A percentile compares a stretch with the other conserved stretches of the same genome.
Evolutionary conservation across 2,329 filamentous ascomycete species (phyloP).

Genomic region (Hypoxylon sp.): DNA sequence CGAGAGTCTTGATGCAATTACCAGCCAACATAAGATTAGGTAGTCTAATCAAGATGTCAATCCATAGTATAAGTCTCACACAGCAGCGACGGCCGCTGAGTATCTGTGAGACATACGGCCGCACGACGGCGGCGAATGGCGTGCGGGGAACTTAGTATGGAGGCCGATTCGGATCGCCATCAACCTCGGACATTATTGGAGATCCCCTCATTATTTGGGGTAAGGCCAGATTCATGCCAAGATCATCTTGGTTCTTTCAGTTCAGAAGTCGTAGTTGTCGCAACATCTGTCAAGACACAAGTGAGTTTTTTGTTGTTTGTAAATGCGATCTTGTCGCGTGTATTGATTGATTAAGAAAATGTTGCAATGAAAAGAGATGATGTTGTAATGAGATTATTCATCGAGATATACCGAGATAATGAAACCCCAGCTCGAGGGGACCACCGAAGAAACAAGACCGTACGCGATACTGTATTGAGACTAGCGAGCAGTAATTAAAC

Average conservation of each 20-base stretch:
- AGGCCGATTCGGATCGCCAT: conserved; percentile 30
- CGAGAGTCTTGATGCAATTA: conserved; percentile 5
- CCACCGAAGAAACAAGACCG: conserved; percentile 18
- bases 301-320: not conserved
- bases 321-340: conserved; percentile 1
- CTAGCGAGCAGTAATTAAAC: conserved; percentile 30
- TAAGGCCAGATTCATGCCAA: not conserved
- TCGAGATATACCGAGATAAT: conserved; percentile 31
- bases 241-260: not conserved
- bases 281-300: not conserved
- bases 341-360: not conserved
- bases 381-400: conserved; percentile 24
- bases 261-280: conserved; percentile 6
- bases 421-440: conserved; percentile 22
- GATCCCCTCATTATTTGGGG: conserved; percentile 31
- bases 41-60: conserved; percentile 1
- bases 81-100: not conserved
- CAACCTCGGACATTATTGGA: conserved; percentile 32
- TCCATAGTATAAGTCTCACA: conserved; percentile 1
- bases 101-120: conserved; percentile 4
- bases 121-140: conserved; percentile 29
- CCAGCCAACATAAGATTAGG: conserved; percentile 12
- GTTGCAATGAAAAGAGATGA: conserved; percentile 10
- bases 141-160: conserved; percentile 39
- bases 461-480: conserved; percentile 34